phyloP scores from a whole-genome alignment of 164 flowering plant species.

The Protea cynaroides region DNA sequence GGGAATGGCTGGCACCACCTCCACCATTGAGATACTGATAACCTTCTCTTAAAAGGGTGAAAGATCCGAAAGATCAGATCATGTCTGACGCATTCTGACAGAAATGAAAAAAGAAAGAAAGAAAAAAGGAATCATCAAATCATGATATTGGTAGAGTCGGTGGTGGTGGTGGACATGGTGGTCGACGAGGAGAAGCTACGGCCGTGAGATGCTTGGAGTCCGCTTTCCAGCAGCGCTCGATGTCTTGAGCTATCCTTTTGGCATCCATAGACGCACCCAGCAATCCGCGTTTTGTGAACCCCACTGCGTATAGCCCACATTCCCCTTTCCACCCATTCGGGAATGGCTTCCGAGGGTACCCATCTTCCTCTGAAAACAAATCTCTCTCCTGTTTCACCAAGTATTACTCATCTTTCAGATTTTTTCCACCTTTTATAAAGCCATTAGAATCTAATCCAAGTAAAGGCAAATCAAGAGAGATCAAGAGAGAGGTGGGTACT shows the following conservation, averaged over 20 bases:
- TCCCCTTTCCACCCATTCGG: constrained; percentile 71
- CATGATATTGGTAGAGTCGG: too few relatives aligned
- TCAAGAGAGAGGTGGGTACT: too few relatives aligned
- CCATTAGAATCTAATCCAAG: too few relatives aligned
- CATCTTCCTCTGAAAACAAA: constrained; percentile 50
- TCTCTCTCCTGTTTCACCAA: constrained; percentile 29
- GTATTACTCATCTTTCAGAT: too few relatives aligned
- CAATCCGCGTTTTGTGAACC: constrained; percentile 63
- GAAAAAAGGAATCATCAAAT: too few relatives aligned
- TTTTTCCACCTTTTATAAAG: too few relatives aligned
- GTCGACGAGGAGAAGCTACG: constrained; percentile 1
- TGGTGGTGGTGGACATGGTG: background rate
- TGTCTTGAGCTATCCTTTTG: constrained; percentile 50
- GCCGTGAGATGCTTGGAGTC: constrained; percentile 23
- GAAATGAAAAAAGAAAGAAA: too few relatives aligned
- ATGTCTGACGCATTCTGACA: too few relatives aligned
- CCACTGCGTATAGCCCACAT: constrained; percentile 55
- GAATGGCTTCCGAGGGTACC: constrained; percentile 43
- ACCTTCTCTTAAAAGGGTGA: too few relatives aligned
- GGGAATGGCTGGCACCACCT: too few relatives aligned
- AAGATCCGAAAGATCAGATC: background rate
- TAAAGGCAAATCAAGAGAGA: too few relatives aligned
- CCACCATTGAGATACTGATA: too few relatives aligned
- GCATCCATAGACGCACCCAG: constrained; percentile 66
- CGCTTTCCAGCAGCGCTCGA: constrained; percentile 33